Percentiles rank a stretch among this genome's conserved stretches.
These are phyloP conservation scores for Talaromyces trachyspermus DNA, from an alignment of 495 filamentous ascomycete genomes.

Conservation along the genomic window DNA sequence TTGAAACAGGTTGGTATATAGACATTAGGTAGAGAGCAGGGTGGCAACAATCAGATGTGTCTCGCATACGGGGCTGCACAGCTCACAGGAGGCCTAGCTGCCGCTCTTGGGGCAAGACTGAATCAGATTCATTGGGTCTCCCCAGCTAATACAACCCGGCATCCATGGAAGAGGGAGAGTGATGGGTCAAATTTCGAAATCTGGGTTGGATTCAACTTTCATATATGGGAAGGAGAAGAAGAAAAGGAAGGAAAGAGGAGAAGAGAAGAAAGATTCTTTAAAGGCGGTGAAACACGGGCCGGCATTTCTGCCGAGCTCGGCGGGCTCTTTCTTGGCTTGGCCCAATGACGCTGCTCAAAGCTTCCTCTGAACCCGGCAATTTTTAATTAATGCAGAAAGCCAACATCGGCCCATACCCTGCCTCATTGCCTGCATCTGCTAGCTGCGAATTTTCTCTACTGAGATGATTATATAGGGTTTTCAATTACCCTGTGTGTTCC, in stretches of 20 bases:
- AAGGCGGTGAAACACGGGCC: conserved; percentile 21
- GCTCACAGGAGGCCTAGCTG: conserved; percentile 41
- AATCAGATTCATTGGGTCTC: conserved; percentile 46
- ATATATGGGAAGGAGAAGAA: conserved; percentile 27
- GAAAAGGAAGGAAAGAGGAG: conserved; percentile 14
- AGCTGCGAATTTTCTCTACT: neutral
- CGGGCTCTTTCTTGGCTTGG: no score
- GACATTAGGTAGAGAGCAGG: conserved; percentile 1
- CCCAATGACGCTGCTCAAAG: neutral
- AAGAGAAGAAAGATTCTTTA: conserved; percentile 10
- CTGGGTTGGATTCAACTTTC: conserved; percentile 59
- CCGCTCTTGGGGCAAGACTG: conserved; percentile 57
- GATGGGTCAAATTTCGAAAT: conserved; percentile 56
- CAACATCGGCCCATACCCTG: neutral
- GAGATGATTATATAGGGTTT: conserved; percentile 22
- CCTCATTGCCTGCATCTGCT: neutral
- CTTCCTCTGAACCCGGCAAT: neutral
- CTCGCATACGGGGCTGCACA: conserved; percentile 42
- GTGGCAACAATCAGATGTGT: conserved; percentile 6
- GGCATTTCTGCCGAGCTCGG: conserved; percentile 6
- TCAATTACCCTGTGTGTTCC: no score
- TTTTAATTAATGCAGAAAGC: neutral
- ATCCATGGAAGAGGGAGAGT: conserved; percentile 37
- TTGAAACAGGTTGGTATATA: neutral
- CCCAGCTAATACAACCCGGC: conserved; percentile 63